Percentiles rank a stretch among this genome's conserved stretches.
Conservation (phyloP, 202 grass and related monocot genomes). For the Panicum virgatum region DNA sequence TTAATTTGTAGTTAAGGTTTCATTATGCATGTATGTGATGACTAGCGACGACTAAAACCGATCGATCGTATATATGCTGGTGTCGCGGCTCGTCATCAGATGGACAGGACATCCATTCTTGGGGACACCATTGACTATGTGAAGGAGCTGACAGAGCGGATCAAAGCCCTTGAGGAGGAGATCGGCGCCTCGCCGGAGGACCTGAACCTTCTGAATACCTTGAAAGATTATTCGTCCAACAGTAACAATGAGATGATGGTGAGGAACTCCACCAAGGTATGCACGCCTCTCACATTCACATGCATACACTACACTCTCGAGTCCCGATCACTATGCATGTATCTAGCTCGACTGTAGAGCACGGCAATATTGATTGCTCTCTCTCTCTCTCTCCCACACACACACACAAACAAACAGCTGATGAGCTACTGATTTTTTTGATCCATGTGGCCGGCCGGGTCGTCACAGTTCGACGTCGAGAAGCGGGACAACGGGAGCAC, state of each 20-base stretch:
- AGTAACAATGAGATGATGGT: slow-evolving; percentile 52
- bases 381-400: neutral
- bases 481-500: slow-evolving; percentile 52
- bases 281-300: neutral
- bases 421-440: slow-evolving; percentile 4
- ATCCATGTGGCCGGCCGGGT: neutral
- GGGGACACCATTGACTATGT: slow-evolving; percentile 96
- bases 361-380: neutral
- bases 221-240: slow-evolving; percentile 35
- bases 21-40: neutral
- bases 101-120: slow-evolving; percentile 89
- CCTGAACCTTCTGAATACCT: slow-evolving; percentile 47
- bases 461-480: slow-evolving; percentile 67
- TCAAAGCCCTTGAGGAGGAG: slow-evolving; percentile 76
- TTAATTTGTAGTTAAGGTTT: neutral
- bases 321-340: too few relatives aligned
- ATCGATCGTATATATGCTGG: neutral
- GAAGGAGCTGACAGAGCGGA: slow-evolving; percentile 81
- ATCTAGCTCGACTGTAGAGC: neutral
- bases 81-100: slow-evolving; percentile 53
- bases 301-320: neutral
- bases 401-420: neutral
- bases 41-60: neutral
- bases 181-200: slow-evolving; percentile 45
- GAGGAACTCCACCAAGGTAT: slow-evolving; percentile 86